A percentile compares a stretch with the other conserved stretches of the same genome.
phyloP scores from a whole-genome alignment of 768 basidiomycete species.

The Lentinula guzmanii region DNA sequence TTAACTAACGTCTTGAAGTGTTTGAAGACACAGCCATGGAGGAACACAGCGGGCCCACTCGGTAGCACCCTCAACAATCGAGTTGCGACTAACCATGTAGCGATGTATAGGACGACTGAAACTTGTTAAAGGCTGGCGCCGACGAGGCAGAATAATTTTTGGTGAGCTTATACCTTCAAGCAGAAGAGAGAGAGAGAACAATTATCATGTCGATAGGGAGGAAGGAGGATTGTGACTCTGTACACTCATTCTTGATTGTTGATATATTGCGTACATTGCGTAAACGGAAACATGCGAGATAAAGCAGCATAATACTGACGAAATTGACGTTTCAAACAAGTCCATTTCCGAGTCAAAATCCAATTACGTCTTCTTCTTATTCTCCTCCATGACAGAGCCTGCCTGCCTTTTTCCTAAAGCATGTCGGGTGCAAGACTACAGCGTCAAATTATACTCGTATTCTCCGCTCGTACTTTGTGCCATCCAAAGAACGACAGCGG shows the following conservation, averaged over 20 bases:
- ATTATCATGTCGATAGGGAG: neutral
- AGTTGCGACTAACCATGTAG: too few species aligned
- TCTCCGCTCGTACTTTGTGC: constrained; percentile 82
- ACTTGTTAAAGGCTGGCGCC: too few species aligned
- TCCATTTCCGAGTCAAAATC: neutral
- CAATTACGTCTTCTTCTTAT: neutral
- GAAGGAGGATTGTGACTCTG: neutral
- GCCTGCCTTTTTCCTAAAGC: neutral
- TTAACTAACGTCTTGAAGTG: too few species aligned
- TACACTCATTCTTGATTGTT: neutral
- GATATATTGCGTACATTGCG: neutral
- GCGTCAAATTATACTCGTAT: constrained; percentile 88
- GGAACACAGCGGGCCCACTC: too few species aligned
- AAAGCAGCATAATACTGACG: neutral
- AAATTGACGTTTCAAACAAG: neutral
- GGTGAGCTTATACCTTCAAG: neutral
- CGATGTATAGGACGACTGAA: too few species aligned
- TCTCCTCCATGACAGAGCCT: neutral
- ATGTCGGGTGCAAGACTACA: constrained; percentile 29
- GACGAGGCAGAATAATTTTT: too few species aligned
- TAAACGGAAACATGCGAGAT: neutral
- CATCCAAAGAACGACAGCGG: constrained; percentile 86
- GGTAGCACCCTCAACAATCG: too few species aligned
- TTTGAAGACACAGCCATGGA: too few species aligned
- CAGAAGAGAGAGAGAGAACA: neutral